Evolutionary conservation across 257 asterid species (phyloP).

Genomic region (Thymus quinquecostatus): DNA sequence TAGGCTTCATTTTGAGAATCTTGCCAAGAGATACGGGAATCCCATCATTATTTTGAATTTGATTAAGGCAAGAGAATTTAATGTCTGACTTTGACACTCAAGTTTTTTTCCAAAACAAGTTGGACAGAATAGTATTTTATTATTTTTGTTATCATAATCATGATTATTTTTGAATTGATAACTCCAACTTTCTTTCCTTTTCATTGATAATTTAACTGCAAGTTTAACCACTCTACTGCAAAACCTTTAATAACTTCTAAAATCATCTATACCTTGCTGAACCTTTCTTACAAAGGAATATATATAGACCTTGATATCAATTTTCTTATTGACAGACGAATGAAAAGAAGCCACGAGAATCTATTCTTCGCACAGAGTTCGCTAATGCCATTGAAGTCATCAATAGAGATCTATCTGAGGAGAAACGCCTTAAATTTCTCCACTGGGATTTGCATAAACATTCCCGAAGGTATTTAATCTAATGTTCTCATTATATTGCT

Average conservation of each 20-base stretch:
- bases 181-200: neutral
- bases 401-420: conserved; percentile 79
- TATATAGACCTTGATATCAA: neutral
- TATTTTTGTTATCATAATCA: neutral
- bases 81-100: conserved; percentile 22
- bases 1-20: conserved; percentile 89
- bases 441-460: conserved; percentile 97
- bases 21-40: conserved; percentile 84
- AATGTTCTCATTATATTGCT: conserved; percentile 19
- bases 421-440: conserved; percentile 85
- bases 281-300: neutral
- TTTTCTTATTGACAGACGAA: conserved; percentile 61
- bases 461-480: conserved; percentile 74
- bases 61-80: conserved; percentile 71
- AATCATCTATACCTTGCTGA: conserved; percentile 7
- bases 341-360: conserved; percentile 95
- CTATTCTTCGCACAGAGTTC: conserved; percentile 89
- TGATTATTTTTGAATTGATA: neutral
- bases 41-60: conserved; percentile 90
- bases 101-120: conserved; percentile 17
- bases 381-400: conserved; percentile 87
- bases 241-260: conserved; percentile 14
- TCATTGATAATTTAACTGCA: too few relatives aligned
- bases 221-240: neutral
- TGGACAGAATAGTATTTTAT: neutral